Evolutionary conservation across 257 asterid species (phyloP), one percentile per base, ranked within the genome.

Genomic region (Nicotiana attenuata): DNA sequence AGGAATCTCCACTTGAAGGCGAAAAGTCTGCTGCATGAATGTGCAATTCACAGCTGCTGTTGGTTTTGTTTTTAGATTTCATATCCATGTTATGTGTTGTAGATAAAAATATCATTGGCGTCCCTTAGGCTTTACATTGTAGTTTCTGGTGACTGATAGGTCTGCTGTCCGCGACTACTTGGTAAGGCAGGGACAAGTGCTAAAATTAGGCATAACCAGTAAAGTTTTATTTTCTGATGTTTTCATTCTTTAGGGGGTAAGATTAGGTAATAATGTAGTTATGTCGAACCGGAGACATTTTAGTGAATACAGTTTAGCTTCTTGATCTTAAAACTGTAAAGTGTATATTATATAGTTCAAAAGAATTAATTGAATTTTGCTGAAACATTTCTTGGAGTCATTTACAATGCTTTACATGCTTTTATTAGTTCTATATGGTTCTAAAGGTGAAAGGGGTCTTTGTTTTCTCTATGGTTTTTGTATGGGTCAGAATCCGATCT

Each of bases 141-240:
- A 69, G 77, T 41, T 41, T 41, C 20, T 5, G 3, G n/a, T 3
- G 3, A 5, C 59, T 0, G 3, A 20, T 68, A 68, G 29, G 22
- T 35, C n/a, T 68, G 77, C 55, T 35, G 55, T 69, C 77, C 41
- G n/a, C 56, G 13, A n/a, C n/a, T 69, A n/a, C 77, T n/a, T 69
- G 33, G 14, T n/a, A 69, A 69, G 78, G 78, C 35, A 69, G 59
- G 78, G 31, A n/a, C n/a, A 69, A 5, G 2, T n/a, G 77, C 50
- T 38, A 10, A 38, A 9, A 10, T 38, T 69, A 41, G 20, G 3
- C 56, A 38, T 28, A n/a, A n/a, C 33, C 31, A 41, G n/a, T 56
- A 41, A 69, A 56, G 77, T 41, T 69, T 69, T 41, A 19, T 38
- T 68, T 68, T 68, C 56, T 68, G 56, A 10, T 38, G 56, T 10